Base-by-base conservation (phyloP, 129 eudicot species). In the Mikania micrantha region DNA sequence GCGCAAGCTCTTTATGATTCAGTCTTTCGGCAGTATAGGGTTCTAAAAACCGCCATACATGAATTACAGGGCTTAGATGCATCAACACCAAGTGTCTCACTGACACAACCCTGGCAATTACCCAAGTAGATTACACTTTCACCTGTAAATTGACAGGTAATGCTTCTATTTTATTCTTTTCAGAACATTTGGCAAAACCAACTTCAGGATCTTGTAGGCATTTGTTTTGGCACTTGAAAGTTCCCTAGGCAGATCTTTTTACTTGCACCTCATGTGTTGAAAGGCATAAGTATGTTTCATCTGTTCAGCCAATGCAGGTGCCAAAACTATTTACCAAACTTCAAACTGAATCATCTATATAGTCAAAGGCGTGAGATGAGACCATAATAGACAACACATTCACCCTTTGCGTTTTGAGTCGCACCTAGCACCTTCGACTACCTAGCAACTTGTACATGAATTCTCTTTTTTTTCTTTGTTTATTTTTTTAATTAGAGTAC, bases 31-130 rank as follows among this genome's bases (percentile, higher is more conserved):
- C 99, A 93, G 69, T 93, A 93, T 81, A 68, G 79, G 5, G 90
- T 88, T 69, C 85, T 93, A 39, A 86, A 79, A 62, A 79, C 92
- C 64, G 99, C 96, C 12, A 76, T 89, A 71, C 77, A 88, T 81
- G 95, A 84, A 41, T 87, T 66, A 60, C 82, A 79, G 79, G 99
- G 96, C 20, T 73, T 77, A 41, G 58, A 76, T 62, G 95, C 99
- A 73, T 93, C 99, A 73, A 82, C 81, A 41, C 77, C 90, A 12
- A 39, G 82, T 25, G 75, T 87, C 44, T 70, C 88, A 11, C 71
- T 93, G 58, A 86, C 96, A 39, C 96, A 89, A 78, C 95, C 99
- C 20, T 79, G 90, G 96, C 75, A 57, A 44, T 22, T 58, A 25
- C 36, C 11, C 61, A 80, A 74, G 85, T 90, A 50, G 64, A 58